Evolutionary conservation across 495 filamentous ascomycete species (phyloP), one percentile per base, ranked within the genome.

Genomic region (Lentithecium fluviatile): DNA sequence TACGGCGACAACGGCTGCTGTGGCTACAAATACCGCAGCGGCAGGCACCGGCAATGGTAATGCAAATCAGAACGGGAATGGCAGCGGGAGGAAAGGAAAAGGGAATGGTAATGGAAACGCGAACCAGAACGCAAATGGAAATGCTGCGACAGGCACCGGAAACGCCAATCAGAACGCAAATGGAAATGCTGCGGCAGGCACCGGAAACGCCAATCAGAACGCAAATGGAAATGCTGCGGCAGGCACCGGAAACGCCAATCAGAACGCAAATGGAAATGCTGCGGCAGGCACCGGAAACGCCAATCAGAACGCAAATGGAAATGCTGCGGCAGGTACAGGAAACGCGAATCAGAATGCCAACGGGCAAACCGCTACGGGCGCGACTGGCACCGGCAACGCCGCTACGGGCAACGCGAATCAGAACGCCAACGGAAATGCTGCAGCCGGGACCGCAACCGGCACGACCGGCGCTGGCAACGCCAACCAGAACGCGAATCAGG

Each of bases 201-300:
- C 15, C 19, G 40, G 40, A 4, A 43, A 43, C 19, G 29, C 4
- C 4, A 32, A 55, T 8, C 19, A 23, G 10, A 32, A 32, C 29
- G 29, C 4, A 32, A 32, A 32, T 32, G 29, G 29, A 4, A 32
- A 32, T 32, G 29, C 4, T 32, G 29, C 4, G 10, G 10, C 3
- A 4, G 29, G 29, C 29, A 32, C 3, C 29, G 29, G 29, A 32
- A 32, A 32, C 10, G 29, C 4, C 29, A 32, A 32, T 10, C 5
- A 13, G n/a, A 43, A 43, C 13, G 55, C 43, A 11, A 54, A 54
- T 6, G 53, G 53, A 42, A 54, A 54, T n/a, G n/a, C n/a, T n/a
- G n/a, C n/a, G n/a, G n/a, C n/a, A n/a, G n/a, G n/a, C n/a, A n/a
- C n/a, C n/a, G 29, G 29, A 4, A 32, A 32, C 29, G 29, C 29